A percentile compares a stretch with the other conserved stretches of the same genome.
phyloP scores from a whole-genome alignment of 768 basidiomycete genomes.

The Tubosaeta brunneosetosa region DNA sequence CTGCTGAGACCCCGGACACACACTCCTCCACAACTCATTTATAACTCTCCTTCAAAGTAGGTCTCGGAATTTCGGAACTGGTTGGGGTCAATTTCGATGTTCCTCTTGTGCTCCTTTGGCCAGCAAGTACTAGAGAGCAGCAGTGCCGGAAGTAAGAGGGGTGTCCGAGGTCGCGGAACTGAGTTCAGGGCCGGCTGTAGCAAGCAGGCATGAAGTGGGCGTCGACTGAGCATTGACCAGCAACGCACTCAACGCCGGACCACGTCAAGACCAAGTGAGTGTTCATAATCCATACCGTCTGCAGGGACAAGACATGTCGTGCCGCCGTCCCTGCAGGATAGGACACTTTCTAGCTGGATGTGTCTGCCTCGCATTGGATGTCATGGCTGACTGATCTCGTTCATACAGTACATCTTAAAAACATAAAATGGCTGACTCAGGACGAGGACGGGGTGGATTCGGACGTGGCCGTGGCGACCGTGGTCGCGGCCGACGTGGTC shows the following conservation, averaged over 20 bases:
- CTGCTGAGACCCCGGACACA: constrained; percentile 15
- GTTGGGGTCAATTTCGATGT: too few species aligned
- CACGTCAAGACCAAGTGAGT: constrained; percentile 39
- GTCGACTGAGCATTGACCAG: constrained; percentile 11
- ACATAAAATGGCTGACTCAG: constrained; percentile 77
- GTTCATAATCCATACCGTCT: neutral
- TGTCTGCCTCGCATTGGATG: constrained; percentile 37
- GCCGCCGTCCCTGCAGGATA: constrained; percentile 1
- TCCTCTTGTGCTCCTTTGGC: neutral
- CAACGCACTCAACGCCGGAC: constrained; percentile 13
- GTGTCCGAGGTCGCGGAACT: constrained; percentile 19
- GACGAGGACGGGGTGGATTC: constrained; percentile 88
- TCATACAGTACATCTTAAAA: constrained; percentile 21
- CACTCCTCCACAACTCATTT: neutral
- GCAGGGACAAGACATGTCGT: neutral
- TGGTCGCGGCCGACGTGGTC: constrained; percentile 65
- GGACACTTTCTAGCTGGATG: constrained; percentile 45
- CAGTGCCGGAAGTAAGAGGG: neutral
- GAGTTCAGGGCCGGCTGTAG: constrained; percentile 29
- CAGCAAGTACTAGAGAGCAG: neutral
- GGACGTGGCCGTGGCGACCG: constrained; percentile 78
- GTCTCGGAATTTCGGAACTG: too few species aligned
- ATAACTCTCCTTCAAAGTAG: neutral
- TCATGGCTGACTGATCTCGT: constrained; percentile 28
- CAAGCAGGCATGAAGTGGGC: neutral